Evolutionary conservation across 192 early-diverging fungal genomes (phyloP), one percentile per base, ranked within the genome.

Genomic region (Linnemannia schmuckeri): DNA sequence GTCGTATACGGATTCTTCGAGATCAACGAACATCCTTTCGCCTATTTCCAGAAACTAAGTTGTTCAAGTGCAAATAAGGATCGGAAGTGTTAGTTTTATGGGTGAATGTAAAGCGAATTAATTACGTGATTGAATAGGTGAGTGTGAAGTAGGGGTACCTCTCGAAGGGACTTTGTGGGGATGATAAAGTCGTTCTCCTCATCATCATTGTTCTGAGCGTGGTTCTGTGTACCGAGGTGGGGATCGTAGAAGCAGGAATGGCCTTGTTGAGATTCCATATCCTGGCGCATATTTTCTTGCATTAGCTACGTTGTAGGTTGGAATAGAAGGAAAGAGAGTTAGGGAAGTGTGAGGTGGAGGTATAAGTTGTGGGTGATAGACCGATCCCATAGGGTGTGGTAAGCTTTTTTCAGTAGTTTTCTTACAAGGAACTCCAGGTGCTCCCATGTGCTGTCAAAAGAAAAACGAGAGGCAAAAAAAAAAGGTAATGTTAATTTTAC

Each of bases 1-100:
- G n/a, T 35, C 20, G 17, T 85, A 80, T 15, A 80, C 47, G 6
- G 78, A 69, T 73, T 76, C 83, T 57, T 80, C 78, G 0, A 85
- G 78, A 17, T 79, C 77, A 1, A 72, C 69, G 72, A 85, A 85
- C 78, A 80, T 85, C 8, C 54, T 40, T 9, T 85, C 83, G 1
- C 78, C 78, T 4, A 74, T 69, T 33, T 85, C 61, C 3, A 85
- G 52, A 42, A 85, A 85, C 68, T 76, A 54, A 27, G 5, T 61
- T 61, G 9, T 9, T 13, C 12, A 12, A 61, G n/a, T 61, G 57
- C 0, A 1, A 9, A 61, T 10, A 61, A 30, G 24, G 57, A 2
- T 61, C 9, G 10, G 4, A 1, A 4, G 6, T 55, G 52, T 55
- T 55, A 24, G 22, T 55, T 24, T n/a, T 1, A 20, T 8, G 4